Evolutionary conservation across 192 early-diverging fungal genomes (phyloP).

Genomic region (Physocladia obscura): DNA sequence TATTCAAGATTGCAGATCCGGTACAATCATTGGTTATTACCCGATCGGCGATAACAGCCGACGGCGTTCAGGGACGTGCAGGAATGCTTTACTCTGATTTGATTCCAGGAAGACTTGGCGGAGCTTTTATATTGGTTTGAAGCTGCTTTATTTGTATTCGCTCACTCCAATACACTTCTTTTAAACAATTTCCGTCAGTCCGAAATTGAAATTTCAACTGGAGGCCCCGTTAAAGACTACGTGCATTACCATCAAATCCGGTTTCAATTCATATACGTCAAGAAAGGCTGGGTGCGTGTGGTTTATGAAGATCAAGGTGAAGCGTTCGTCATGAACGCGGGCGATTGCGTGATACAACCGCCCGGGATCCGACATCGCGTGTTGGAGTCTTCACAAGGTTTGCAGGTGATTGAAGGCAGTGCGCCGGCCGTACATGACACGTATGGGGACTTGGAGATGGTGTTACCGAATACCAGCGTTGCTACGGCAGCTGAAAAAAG

Average conservation of each 20-base stretch:
- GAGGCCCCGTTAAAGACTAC: slow-evolving; percentile 39
- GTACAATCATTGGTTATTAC: background rate
- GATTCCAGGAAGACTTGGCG: slow-evolving; percentile 30
- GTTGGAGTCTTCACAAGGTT: slow-evolving; percentile 22
- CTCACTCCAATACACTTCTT: too few relatives aligned
- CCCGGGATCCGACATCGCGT: slow-evolving; percentile 37
- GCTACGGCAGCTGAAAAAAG: too few relatives aligned
- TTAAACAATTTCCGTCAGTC: too few relatives aligned
- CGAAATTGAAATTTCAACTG: slow-evolving; percentile 27
- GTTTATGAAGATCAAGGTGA: slow-evolving; percentile 29
- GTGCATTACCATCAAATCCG: slow-evolving; percentile 35
- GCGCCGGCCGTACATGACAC: slow-evolving; percentile 38
- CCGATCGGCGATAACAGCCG: background rate
- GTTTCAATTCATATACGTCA: slow-evolving; percentile 36
- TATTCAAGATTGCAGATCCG: background rate
- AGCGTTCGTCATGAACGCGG: slow-evolving; percentile 32
- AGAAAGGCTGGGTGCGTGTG: slow-evolving; percentile 25
- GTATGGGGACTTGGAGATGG: slow-evolving; percentile 13
- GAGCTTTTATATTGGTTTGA: slow-evolving; percentile 32
- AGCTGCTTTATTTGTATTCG: too few relatives aligned
- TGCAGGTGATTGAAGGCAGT: slow-evolving; percentile 34
- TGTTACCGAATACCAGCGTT: slow-evolving; percentile 29
- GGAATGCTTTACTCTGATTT: slow-evolving; percentile 34
- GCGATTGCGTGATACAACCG: slow-evolving; percentile 37
- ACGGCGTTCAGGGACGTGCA: slow-evolving; percentile 12